A percentile compares a stretch with the other conserved stretches of the same genome.
Conservation (phyloP, 2,329 filamentous ascomycete species). For the Tolypocladium endophyticum region DNA sequence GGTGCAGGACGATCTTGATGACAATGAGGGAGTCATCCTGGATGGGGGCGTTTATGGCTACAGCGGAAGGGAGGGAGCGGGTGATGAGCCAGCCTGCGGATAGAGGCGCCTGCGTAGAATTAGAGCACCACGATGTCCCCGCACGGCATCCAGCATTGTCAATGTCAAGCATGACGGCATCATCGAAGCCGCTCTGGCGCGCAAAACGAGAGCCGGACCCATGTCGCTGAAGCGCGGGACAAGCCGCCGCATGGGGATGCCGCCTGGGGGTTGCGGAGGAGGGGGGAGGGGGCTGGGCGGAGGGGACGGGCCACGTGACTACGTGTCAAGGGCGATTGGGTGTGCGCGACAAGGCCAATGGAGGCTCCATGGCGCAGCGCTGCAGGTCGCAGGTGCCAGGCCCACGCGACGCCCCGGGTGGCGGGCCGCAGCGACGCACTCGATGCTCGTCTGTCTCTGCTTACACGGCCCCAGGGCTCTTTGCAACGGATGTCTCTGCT, state of each 20-base stretch:
- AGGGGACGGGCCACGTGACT: conserved; percentile 16
- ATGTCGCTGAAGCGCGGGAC: not conserved
- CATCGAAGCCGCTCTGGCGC: not conserved
- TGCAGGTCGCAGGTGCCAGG: not conserved
- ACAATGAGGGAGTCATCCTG: conserved; percentile 49
- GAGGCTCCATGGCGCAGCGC: not conserved
- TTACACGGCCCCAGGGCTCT: too few relatives aligned
- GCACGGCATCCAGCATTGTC: not conserved
- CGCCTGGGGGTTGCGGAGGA: not conserved
- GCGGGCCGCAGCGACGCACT: not conserved
- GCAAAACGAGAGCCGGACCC: too few relatives aligned
- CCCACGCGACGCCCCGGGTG: not conserved
- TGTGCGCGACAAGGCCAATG: conserved; percentile 8
- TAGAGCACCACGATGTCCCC: not conserved
- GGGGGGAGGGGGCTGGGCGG: not conserved
- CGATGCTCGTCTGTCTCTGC: not conserved
- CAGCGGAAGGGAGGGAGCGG: conserved; percentile 7
- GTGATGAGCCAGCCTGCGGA: conserved; percentile 28
- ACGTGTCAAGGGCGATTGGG: conserved; percentile 18
- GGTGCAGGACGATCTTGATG: conserved; percentile 48
- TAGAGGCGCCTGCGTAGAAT: conserved; percentile 5
- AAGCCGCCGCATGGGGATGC: not conserved
- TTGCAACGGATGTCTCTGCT: not conserved
- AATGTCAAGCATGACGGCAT: not conserved
- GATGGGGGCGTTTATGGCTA: conserved; percentile 44